Base-by-base conservation (phyloP, 108 stramenopile genomes). In the Cyclotella sp. region DNA sequence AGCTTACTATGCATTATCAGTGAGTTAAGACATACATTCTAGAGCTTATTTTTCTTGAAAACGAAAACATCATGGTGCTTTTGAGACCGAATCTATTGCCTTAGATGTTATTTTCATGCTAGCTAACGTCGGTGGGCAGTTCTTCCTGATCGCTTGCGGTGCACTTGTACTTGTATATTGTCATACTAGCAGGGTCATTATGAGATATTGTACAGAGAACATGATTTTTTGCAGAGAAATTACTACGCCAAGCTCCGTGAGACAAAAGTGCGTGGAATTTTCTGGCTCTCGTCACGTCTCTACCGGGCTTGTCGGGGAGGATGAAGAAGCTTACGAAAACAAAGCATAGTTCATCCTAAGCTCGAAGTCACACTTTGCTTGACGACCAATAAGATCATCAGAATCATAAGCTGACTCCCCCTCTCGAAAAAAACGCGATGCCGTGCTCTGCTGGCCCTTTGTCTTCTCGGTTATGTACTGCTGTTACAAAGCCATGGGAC, bases 1-100 rank as follows among this genome's bases (percentile, higher is more conserved):
- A 85, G 57, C 80, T 97, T 52, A 86, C 84, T 18, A 95, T 95
- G 92, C 94, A 97, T 72, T 96, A 96, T 78, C 88, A 75, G 80
- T 87, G 76, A 78, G 40, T 70, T 0, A 42, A 18, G 19, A 63
- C 9, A 52, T 24, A 51, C 41, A 44, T 30, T 1, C 3, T 57
- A 21, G 24, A 29, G 27, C 10, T 16, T 73, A 45, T 27, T 45
- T 2, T 21, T 28, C 10, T 44, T 44, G 13, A 21, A 28, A 45
- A 7, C 34, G n/a, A n/a, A n/a, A n/a, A 29, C 0, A 49, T 49
- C 0, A 4, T 28, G 3, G 12, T 57, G 55, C 24, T 22, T 57
- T 1, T 57, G 8, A n/a, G 15, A 49, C 34, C 34, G 34, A 34
- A 13, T 28, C 29, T 64, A 46, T 59, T 19, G 14, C 16, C 45